Evolutionary conservation across 305 asterid species (phyloP), one percentile per base, ranked within the genome.

Genomic region (Solanum hybrid): DNA sequence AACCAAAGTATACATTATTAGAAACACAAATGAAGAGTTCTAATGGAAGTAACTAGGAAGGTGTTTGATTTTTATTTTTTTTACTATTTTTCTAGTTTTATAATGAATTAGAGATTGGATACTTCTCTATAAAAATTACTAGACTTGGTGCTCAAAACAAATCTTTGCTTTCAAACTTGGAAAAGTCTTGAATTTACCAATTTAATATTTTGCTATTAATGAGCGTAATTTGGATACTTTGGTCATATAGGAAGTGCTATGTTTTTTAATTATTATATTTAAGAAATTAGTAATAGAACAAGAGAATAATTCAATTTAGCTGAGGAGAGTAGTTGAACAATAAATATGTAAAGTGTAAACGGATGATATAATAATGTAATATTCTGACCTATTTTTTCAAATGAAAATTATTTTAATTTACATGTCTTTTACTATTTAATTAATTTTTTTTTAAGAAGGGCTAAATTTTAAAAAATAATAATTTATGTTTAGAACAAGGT

Each of bases 131-230:
- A 27, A 39, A 1, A n/a, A n/a, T 27, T 10, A 27, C 72, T 41
- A 7, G 72, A 9, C 37, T 41, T 82, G 5, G 38, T 26, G 26
- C 24, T 82, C 87, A 39, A 0, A 41, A 41, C 87, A 14, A 82
- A 27, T n/a, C 38, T 82, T 33, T 33, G 65, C 65, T 82, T 82
- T 82, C 87, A 82, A 22, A 82, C 72, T 26, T 39, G 37, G 38
- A 41, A 41, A 80, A 27, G 37, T 1, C 72, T 0, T 82, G 26
- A 82, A 39, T 38, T 26, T 82, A 82, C 12, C 39, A 27, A 39
- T 82, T 82, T 81, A 81, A 7, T 7, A 26, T 14, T 14, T 39
- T 26, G 36, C 14, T 15, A 22, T 3, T 6, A 80, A 80, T 24
- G 7, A 5, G 13, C 86, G 7, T 24, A 79, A 34, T 20, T 34